Evolutionary conservation across 139 green algal species (phyloP).

Genomic region (Raphidocelis subcapitata): DNA sequence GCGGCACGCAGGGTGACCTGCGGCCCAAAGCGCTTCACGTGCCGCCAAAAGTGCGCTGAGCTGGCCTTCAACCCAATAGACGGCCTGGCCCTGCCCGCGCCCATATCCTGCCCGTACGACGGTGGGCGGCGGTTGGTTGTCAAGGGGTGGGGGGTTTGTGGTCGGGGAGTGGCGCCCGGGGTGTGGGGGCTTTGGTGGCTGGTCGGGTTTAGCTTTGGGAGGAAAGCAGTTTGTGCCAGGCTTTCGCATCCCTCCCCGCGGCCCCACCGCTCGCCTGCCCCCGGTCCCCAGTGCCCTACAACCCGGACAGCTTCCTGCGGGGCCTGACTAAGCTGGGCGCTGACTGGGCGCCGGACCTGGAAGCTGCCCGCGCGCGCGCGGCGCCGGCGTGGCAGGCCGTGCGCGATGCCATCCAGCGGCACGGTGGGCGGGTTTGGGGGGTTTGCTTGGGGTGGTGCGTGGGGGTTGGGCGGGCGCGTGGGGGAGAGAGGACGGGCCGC

Average conservation of each 20-base stretch:
- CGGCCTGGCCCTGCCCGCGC: background rate
- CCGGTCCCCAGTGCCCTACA: background rate
- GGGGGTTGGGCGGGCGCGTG: too few species aligned
- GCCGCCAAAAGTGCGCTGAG: slow-evolving; percentile 19
- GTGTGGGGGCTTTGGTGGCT: too few species aligned
- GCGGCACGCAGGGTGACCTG: slow-evolving; percentile 20
- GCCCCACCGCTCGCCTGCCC: too few species aligned
- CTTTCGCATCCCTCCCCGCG: too few species aligned
- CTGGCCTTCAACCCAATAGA: slow-evolving; percentile 1
- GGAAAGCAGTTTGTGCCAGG: too few species aligned
- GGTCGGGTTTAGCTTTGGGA: too few species aligned
- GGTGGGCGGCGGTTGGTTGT: too few species aligned
- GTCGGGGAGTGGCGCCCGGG: too few species aligned
- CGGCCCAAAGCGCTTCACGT: slow-evolving; percentile 19
- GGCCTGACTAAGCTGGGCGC: background rate
- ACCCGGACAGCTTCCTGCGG: background rate
- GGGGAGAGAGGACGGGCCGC: too few species aligned
- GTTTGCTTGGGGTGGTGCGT: too few species aligned
- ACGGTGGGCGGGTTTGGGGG: slow-evolving; percentile 1
- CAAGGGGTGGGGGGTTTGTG: too few species aligned
- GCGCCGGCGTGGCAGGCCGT: background rate
- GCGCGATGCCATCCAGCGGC: background rate
- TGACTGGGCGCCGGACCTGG: background rate
- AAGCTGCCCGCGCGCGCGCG: background rate
- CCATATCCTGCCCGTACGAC: slow-evolving; percentile 11